Evolutionary conservation across 2,329 filamentous ascomycete genomes (phyloP).

Genomic region (Beauveria rudraprayagi): DNA sequence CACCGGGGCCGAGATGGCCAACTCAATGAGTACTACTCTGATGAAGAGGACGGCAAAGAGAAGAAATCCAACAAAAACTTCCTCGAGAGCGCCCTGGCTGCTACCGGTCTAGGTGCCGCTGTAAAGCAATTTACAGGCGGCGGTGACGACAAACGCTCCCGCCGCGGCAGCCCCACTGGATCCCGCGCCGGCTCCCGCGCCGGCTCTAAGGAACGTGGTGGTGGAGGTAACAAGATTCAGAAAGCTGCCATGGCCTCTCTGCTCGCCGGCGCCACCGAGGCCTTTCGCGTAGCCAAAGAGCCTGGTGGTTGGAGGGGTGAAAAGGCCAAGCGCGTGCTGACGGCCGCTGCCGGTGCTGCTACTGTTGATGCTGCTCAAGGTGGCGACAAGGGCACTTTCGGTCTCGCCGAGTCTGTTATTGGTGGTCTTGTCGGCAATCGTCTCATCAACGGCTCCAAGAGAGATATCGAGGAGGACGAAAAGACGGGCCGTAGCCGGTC

Average conservation of each 20-base stretch:
- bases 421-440: conserved; percentile 83
- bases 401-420: conserved; percentile 78
- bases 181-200: conserved; percentile 48
- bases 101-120: conserved; percentile 53
- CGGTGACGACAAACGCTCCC: conserved; percentile 32
- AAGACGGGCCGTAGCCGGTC: conserved; percentile 59
- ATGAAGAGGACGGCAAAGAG: conserved; percentile 46
- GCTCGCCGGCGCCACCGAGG: conserved; percentile 83
- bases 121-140: conserved; percentile 50
- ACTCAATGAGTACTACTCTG: conserved; percentile 46
- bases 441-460: conserved; percentile 70
- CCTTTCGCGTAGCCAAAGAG: conserved; percentile 82
- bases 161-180: conserved; percentile 36
- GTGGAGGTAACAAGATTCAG: conserved; percentile 53
- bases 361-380: conserved; percentile 74
- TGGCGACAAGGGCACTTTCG: conserved; percentile 68
- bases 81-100: conserved; percentile 53
- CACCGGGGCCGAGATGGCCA: conserved; percentile 48
- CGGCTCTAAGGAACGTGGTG: conserved; percentile 38
- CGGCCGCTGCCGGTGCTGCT: conserved; percentile 77
- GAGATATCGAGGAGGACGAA: conserved; percentile 54
- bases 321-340: conserved; percentile 86
- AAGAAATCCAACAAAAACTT: conserved; percentile 58
- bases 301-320: conserved; percentile 84
- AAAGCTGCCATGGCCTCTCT: conserved; percentile 89